phyloP scores from a whole-genome alignment of 306 rosid species.

The Calophaca sinica region DNA sequence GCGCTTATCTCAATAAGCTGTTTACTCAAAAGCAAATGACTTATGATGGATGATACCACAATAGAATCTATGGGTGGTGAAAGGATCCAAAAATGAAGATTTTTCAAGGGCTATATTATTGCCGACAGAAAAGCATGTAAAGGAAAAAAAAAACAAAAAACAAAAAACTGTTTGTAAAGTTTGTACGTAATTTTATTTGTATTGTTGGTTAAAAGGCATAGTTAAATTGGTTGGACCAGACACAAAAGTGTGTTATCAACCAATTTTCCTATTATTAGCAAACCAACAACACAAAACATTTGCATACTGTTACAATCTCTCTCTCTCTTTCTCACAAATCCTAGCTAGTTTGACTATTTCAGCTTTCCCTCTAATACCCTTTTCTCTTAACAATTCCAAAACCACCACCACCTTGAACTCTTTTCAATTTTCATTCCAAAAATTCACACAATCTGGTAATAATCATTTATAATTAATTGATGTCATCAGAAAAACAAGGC shows the following conservation, averaged over 20 bases:
- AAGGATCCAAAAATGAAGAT: neutral
- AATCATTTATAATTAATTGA: slow-evolving; percentile 4
- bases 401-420: slow-evolving; percentile 12
- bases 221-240: slow-evolving; percentile 31
- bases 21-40: no score
- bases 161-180: neutral
- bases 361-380: slow-evolving; percentile 40
- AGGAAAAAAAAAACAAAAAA: no score
- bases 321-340: slow-evolving; percentile 27
- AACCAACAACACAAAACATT: neutral
- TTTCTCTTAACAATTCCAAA: slow-evolving; percentile 12
- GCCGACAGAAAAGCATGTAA: slow-evolving; percentile 15
- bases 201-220: neutral
- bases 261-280: slow-evolving; percentile 40
- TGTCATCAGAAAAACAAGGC: slow-evolving; percentile 48
- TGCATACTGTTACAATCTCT: neutral
- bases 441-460: neutral
- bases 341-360: slow-evolving; percentile 38
- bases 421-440: slow-evolving; percentile 1
- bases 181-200: neutral
- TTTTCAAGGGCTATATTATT: neutral
- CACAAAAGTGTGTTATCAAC: neutral
- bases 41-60: neutral
- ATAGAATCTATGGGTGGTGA: neutral
- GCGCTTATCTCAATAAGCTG: no score